Evolutionary conservation across 352 stramenopile genomes (phyloP), one percentile per base, ranked within the genome.

Genomic region (Phytophthora europaea): DNA sequence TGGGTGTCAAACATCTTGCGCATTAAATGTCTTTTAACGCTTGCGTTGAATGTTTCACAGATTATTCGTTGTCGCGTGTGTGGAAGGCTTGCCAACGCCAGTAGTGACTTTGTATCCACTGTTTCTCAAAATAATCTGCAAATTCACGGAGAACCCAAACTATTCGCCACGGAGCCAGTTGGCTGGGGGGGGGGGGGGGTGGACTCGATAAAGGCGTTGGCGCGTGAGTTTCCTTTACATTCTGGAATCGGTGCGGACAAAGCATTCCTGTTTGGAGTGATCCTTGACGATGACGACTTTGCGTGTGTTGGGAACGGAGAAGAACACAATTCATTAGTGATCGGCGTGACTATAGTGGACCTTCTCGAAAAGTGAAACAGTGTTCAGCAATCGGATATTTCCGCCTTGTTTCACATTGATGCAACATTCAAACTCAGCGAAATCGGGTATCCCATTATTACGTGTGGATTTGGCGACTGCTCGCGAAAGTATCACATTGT

Each of bases 21-120:
- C 50, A 67, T 61, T 1, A 54, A 26, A 53, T 61, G 61, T 7
- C 22, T 22, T 36, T 67, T 67, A 8, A 61, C 50, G 4, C 43
- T 65, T 47, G 45, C 40, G n/a, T 50, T 61, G 34, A 60, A 67
- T 2, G 50, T 61, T 67, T 67, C 50, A 52, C 50, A 61, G 1
- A 20, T 52, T 67, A 48, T 47, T 53, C 9, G 48, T 60, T 33
- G 22, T 22, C 5, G 47, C 47, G 18, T 15, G n/a, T 15, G 45
- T 23, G 20, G 26, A 52, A 52, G 45, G 9, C n/a, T 26, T 52
- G 45, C n/a, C n/a, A 52, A 26, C n/a, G 45, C 45, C 45, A 52
- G 8, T 52, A 52, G 28, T n/a, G 45, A 52, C n/a, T 26, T 52
- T 52, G 6, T 15, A 52, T 23, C 45, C 45, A 52, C n/a, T 52